Conservation (phyloP, 1,284 basidiomycete species). For the Ustilago nuda region DNA sequence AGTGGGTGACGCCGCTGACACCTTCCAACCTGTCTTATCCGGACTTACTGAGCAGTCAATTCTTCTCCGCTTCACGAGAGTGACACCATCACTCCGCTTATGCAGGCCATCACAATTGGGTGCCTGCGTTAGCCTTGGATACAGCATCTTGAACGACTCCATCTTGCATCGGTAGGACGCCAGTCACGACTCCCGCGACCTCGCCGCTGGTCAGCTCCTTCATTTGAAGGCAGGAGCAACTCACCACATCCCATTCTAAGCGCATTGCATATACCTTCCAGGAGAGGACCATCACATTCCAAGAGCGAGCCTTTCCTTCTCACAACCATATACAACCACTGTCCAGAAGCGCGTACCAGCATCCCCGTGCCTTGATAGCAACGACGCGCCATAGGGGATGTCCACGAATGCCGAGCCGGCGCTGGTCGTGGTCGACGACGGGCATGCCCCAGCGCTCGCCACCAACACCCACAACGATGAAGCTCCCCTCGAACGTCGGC, state of each 20-base stretch:
- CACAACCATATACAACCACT: too few relatives aligned
- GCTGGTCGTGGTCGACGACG: background rate
- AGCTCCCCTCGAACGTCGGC: background rate
- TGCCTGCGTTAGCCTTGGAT: background rate
- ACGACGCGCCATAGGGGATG: slow-evolving; percentile 10
- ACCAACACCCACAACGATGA: background rate
- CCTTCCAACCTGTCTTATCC: background rate
- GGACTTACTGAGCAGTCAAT: too few relatives aligned
- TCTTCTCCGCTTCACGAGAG: background rate
- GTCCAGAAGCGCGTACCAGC: too few relatives aligned
- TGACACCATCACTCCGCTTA: background rate
- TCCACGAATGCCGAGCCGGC: slow-evolving; percentile 27
- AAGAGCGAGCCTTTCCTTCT: too few relatives aligned
- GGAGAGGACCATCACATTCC: background rate
- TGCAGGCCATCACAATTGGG: background rate
- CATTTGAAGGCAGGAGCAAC: background rate
- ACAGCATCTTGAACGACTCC: background rate
- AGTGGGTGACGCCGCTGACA: background rate
- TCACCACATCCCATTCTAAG: background rate
- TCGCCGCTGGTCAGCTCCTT: slow-evolving; percentile 10
- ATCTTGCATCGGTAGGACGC: background rate
- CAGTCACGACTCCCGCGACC: background rate
- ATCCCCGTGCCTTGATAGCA: background rate
- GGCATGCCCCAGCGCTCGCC: background rate
- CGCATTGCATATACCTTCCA: background rate